Evolutionary conservation across 1,284 basidiomycete species (phyloP).

Genomic region (Trametes pubescens): DNA sequence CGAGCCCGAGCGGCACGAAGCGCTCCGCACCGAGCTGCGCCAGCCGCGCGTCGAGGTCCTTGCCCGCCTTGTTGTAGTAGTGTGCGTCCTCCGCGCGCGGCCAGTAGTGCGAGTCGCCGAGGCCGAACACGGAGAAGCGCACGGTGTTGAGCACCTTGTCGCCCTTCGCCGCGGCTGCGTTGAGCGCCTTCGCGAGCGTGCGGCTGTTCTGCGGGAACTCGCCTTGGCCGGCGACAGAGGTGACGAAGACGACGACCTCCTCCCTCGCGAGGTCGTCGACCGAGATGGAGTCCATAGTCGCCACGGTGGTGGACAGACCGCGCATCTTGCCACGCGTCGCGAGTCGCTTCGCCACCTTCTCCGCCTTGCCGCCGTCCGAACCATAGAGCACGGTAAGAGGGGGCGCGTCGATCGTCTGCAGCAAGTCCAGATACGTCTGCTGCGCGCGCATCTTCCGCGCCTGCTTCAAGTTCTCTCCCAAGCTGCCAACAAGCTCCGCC

Average conservation of each 20-base stretch:
- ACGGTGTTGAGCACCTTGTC: constrained; percentile 68
- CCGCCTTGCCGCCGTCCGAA: constrained; percentile 93
- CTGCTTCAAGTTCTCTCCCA: constrained; percentile 87
- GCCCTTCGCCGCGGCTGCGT: constrained; percentile 67
- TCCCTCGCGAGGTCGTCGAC: constrained; percentile 79
- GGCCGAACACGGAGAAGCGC: constrained; percentile 88
- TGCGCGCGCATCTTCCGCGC: constrained; percentile 87
- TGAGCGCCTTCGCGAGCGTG: constrained; percentile 87
- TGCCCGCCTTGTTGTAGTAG: constrained; percentile 98
- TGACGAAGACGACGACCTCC: constrained; percentile 89
- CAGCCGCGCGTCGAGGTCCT: constrained; percentile 87
- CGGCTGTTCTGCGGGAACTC: constrained; percentile 98
- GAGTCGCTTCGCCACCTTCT: constrained; percentile 95
- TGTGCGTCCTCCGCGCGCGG: constrained; percentile 95
- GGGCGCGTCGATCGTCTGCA: constrained; percentile 89
- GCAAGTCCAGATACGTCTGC: constrained; percentile 86
- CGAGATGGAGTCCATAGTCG: constrained; percentile 80
- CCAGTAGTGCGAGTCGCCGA: constrained; percentile 99
- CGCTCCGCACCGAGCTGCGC: constrained; percentile 81
- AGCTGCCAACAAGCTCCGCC: constrained; percentile 83
- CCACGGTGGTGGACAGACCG: constrained; percentile 80
- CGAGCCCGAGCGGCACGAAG: constrained; percentile 82
- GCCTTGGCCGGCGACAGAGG: constrained; percentile 98
- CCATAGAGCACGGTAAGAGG: constrained; percentile 92
- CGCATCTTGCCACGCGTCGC: constrained; percentile 85